Evolutionary conservation across 2,329 filamentous ascomycete species (phyloP), one percentile per base, ranked within the genome.

Genomic region (Diaporthe citriasiana): DNA sequence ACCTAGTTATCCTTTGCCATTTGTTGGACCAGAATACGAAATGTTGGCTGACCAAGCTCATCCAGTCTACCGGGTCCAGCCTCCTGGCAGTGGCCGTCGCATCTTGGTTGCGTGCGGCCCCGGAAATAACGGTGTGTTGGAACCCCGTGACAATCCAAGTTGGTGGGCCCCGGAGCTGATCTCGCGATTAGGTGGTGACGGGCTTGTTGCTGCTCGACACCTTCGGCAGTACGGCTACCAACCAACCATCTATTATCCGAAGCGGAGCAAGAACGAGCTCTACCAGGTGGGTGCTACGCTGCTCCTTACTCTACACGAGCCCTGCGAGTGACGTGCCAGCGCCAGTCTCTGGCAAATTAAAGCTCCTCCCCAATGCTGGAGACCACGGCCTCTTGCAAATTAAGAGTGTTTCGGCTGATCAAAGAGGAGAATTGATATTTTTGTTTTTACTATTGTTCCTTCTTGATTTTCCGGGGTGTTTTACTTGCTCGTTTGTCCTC

Each of bases 21-120:
- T 15, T 42, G 27, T 9, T 7, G 33, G 35, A 51, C 42, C 38
- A 27, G n/a, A 13, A 53, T 19, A 13, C 22, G 56, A 45, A 1
- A 3, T 38, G 13, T 7, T 15, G 38, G 45, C 55, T 74, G 35
- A 75, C 66, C 53, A 17, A 10, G 22, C 40, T 19, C 42, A 35
- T 55, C n/a, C 73, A 96, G 94, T 98, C 9, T 97, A 94, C 83
- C 91, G 91, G 73, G 89, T 98, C 4, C 95, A 98, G 77, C 95
- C 96, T 0, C 89, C 91, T 0, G 89, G 82, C 74, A 89, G 89
- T 76, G 94, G 95, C 10, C 90, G 88, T 65, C 89, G 93, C 40
- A 85, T 99, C 53, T 89, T 99, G 7, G 89, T 99, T 3, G 94
- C 95, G n/a, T 98, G 96, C 79, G 97, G 97, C 0, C 97, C 97